A percentile compares a stretch with the other conserved stretches of the same genome.
phyloP scores from a whole-genome alignment of 768 basidiomycete genomes.

The Amanita brunnescens region DNA sequence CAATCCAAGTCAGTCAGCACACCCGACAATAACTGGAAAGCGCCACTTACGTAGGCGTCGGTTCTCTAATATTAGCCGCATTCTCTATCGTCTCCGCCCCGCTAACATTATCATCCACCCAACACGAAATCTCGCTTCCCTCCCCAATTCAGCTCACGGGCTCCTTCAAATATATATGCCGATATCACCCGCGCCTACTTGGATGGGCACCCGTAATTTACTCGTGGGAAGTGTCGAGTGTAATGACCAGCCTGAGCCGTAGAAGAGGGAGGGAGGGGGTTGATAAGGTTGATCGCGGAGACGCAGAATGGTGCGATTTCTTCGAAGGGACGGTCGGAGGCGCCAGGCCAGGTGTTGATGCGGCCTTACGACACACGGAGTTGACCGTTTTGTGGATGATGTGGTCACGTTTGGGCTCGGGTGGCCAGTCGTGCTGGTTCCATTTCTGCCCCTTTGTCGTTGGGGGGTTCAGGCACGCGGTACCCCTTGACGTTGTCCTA shows the following conservation, averaged over 20 bases:
- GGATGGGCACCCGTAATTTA: constrained; percentile 74
- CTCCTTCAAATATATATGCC: constrained; percentile 86
- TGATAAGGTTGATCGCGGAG: constrained; percentile 94
- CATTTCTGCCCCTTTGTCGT: constrained; percentile 17
- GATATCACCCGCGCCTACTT: constrained; percentile 83
- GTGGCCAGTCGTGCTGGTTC: neutral
- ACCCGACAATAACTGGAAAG: neutral
- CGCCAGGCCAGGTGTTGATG: constrained; percentile 55
- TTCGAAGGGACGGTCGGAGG: constrained; percentile 40
- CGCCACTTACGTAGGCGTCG: constrained; percentile 56
- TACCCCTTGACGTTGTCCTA: constrained; percentile 76
- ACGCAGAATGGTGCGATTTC: constrained; percentile 91
- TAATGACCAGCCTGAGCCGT: constrained; percentile 96
- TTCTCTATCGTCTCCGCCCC: constrained; percentile 78
- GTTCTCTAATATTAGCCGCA: constrained; percentile 52
- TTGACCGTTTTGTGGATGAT: constrained; percentile 26
- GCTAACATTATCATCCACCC: constrained; percentile 93
- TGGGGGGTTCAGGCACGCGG: constrained; percentile 20
- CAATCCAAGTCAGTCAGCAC: constrained; percentile 4
- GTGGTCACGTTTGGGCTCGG: constrained; percentile 8
- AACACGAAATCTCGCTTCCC: constrained; percentile 77
- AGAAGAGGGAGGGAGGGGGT: constrained; percentile 88
- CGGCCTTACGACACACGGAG: constrained; percentile 61
- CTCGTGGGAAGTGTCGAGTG: constrained; percentile 81
- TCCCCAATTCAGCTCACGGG: constrained; percentile 46